phyloP scores from a whole-genome alignment of 1,284 basidiomycete genomes.

The Malassezia cuniculi region DNA sequence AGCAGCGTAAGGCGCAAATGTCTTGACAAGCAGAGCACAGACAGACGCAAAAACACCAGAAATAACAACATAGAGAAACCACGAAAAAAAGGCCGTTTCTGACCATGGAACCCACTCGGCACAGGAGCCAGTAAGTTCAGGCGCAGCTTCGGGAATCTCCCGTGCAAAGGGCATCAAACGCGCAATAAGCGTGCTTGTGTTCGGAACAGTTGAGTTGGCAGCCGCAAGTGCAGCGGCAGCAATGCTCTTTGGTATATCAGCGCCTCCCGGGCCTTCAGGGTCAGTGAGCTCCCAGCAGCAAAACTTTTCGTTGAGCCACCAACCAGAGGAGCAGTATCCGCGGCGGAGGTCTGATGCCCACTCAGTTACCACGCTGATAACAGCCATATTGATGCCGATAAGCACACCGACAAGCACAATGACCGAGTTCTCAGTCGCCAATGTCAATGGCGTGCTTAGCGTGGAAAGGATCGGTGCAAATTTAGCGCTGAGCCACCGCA shows the following conservation, averaged over 20 bases:
- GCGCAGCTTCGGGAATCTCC: slow-evolving; percentile 1
- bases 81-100: slow-evolving; percentile 58
- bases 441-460: slow-evolving; percentile 21
- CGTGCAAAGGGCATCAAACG: no score
- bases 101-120: slow-evolving; percentile 91
- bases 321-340: slow-evolving; percentile 88
- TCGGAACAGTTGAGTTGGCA: slow-evolving; percentile 17
- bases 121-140: slow-evolving; percentile 49
- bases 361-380: slow-evolving; percentile 90
- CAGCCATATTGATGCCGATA: slow-evolving; percentile 82
- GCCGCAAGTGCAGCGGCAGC: slow-evolving; percentile 16
- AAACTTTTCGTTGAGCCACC: slow-evolving; percentile 97
- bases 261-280: slow-evolving; percentile 30
- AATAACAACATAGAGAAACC: slow-evolving; percentile 64
- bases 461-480: neutral
- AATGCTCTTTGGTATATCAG: slow-evolving; percentile 5
- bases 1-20: slow-evolving; percentile 84
- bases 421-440: slow-evolving; percentile 33
- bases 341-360: slow-evolving; percentile 97
- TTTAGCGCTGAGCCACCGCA: slow-evolving; percentile 7
- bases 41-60: slow-evolving; percentile 15
- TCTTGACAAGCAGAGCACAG: slow-evolving; percentile 69
- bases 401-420: slow-evolving; percentile 49
- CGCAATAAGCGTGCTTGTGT: no score
- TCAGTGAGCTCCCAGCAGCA: slow-evolving; percentile 73